phyloP scores from a whole-genome alignment of 768 basidiomycete genomes.

The Russula olivacea region DNA sequence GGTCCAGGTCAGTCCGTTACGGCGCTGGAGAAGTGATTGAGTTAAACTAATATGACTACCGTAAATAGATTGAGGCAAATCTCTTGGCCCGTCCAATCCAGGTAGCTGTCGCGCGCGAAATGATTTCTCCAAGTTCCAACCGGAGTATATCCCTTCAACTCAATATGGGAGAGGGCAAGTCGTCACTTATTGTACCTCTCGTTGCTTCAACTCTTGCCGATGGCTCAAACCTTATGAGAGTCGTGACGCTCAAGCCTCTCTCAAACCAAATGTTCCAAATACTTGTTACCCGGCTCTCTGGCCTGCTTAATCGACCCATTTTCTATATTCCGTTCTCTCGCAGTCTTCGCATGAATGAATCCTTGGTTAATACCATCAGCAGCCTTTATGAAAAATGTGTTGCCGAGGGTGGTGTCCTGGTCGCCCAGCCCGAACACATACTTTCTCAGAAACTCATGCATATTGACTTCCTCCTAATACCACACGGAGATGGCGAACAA shows the following conservation, averaged over 20 bases:
- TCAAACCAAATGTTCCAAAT: slow-evolving; percentile 44
- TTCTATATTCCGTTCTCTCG: slow-evolving; percentile 49
- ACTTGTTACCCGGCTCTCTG: slow-evolving; percentile 39
- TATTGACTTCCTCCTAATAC: slow-evolving; percentile 33
- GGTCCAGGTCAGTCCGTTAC: slow-evolving; percentile 8
- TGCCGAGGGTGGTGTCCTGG: slow-evolving; percentile 37
- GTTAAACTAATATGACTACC: not conserved
- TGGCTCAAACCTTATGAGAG: slow-evolving; percentile 40
- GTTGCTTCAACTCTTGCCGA: slow-evolving; percentile 38
- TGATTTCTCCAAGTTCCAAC: slow-evolving; percentile 38
- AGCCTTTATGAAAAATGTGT: slow-evolving; percentile 38
- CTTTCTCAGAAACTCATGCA: slow-evolving; percentile 46
- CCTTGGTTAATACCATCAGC: slow-evolving; percentile 28
- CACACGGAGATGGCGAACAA: slow-evolving; percentile 4
- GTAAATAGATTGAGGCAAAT: slow-evolving; percentile 41
- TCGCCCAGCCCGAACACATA: slow-evolving; percentile 49
- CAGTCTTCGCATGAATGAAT: slow-evolving; percentile 27
- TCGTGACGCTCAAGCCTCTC: slow-evolving; percentile 46
- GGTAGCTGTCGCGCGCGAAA: slow-evolving; percentile 37
- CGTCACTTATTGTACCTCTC: slow-evolving; percentile 47
- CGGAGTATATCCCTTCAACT: slow-evolving; percentile 44
- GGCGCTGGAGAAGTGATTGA: not conserved
- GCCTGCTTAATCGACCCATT: slow-evolving; percentile 42
- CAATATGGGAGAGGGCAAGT: slow-evolving; percentile 59
- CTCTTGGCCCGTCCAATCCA: slow-evolving; percentile 43